Evolutionary conservation across 768 basidiomycete genomes (phyloP), one percentile per base, ranked within the genome.

Genomic region (Lentinula detonsa): DNA sequence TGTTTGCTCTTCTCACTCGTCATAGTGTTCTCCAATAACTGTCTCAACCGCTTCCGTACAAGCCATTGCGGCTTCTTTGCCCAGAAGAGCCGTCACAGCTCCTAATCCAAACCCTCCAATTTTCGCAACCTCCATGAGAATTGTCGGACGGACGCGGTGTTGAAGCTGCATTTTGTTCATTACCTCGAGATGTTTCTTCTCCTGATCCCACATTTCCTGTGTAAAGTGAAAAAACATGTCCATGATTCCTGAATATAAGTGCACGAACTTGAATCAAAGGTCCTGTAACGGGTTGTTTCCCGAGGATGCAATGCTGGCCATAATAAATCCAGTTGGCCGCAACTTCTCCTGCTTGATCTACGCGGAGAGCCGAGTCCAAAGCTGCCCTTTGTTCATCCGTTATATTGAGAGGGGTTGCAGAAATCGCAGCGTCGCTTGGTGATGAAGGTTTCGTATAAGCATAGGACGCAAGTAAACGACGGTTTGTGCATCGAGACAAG

Each of bases 31-130:
- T 43, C 95, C 95, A 57, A 98, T 98, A 60, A 93, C 93, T 0
- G 95, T 97, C 72, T 98, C 95, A 18, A 98, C 95, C 0, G 95
- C 95, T 72, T 98, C 95, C 0, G 95, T 98, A 68, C 95, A 98
- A 5, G 95, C 95, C 95, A 98, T 98, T 0, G 95, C 94, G 11
- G 95, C 93, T 66, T 97, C 90, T 69, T 86, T 90, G 40, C 95
- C 91, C 83, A 96, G 80, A 21, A 96, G 73, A 0, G 92, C 95
- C 0, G 95, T 97, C 0, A 77, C 81, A 5, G 87, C 88, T 5
- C 95, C 95, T 7, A 98, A 76, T 3, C 90, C 89, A 70, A 91
- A 95, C 5, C 95, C 95, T 55, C 88, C 89, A 5, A 84, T 84
- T 70, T 94, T 92, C 64, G 95, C 96, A 5, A 93, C 79, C 39